phyloP scores from a whole-genome alignment of 2,329 filamentous ascomycete genomes.

The Pyrenophora tritici-repentis region DNA sequence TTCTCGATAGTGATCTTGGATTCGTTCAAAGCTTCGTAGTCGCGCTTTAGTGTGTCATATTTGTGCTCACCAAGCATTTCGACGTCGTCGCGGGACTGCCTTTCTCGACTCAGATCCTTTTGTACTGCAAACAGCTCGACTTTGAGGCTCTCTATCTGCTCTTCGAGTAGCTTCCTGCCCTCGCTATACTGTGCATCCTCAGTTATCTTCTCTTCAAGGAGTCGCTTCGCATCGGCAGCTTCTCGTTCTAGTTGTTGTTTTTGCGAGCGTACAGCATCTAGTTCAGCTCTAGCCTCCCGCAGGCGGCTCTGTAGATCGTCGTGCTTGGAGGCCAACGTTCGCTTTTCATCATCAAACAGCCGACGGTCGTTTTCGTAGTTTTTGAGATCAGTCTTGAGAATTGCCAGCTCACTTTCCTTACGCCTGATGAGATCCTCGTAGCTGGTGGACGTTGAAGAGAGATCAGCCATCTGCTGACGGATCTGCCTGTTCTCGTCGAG shows the following conservation, averaged over 20 bases:
- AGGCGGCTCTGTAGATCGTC: constrained; percentile 77
- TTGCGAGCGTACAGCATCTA: constrained; percentile 83
- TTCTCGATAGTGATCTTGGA: constrained; percentile 98
- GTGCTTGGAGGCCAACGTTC: constrained; percentile 72
- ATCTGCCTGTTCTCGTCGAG: constrained; percentile 80
- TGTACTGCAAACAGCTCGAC: constrained; percentile 82
- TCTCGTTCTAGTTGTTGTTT: constrained; percentile 85
- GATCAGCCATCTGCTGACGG: constrained; percentile 80
- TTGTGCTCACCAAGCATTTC: constrained; percentile 90
- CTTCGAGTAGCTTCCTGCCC: constrained; percentile 80
- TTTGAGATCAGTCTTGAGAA: constrained; percentile 83
- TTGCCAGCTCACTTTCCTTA: constrained; percentile 89
- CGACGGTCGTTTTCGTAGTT: constrained; percentile 81
- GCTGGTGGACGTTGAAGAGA: constrained; percentile 89
- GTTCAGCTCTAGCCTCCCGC: constrained; percentile 83
- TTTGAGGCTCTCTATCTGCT: constrained; percentile 87
- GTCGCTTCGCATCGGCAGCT: constrained; percentile 81
- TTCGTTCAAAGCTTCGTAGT: constrained; percentile 85
- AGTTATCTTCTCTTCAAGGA: constrained; percentile 85
- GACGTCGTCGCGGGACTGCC: constrained; percentile 92
- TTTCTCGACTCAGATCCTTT: constrained; percentile 85
- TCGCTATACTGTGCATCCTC: constrained; percentile 84
- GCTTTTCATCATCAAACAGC: constrained; percentile 78
- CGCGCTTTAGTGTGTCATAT: constrained; percentile 77
- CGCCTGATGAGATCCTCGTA: constrained; percentile 92